Conservation (phyloP, 371 early-diverging fungal species). For the Apophysomyces sp. region DNA sequence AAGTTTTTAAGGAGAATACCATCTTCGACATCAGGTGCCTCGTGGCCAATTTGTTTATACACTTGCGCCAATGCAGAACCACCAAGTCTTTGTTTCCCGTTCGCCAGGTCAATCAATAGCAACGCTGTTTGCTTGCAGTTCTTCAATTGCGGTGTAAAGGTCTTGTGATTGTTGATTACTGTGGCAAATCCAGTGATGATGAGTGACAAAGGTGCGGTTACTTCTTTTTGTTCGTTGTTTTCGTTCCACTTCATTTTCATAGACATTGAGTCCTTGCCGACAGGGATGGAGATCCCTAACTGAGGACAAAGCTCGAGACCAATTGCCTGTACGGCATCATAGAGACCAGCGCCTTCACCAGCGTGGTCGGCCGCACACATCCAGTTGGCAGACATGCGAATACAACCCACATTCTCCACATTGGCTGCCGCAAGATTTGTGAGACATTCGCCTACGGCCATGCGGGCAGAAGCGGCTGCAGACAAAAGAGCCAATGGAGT, state of each 20-base stretch:
- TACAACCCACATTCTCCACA: slow-evolving; percentile 64
- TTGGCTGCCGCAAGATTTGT: slow-evolving; percentile 91
- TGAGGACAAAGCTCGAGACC: slow-evolving; percentile 92
- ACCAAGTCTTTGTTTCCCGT: slow-evolving; percentile 86
- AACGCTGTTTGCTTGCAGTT: slow-evolving; percentile 57
- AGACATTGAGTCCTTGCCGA: slow-evolving; percentile 98
- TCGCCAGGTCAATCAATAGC: slow-evolving; percentile 82
- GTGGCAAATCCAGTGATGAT: slow-evolving; percentile 92
- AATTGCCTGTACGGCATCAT: slow-evolving; percentile 91
- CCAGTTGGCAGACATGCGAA: slow-evolving; percentile 96
- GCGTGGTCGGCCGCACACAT: slow-evolving; percentile 91
- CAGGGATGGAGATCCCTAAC: slow-evolving; percentile 92
- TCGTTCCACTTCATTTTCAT: slow-evolving; percentile 94
- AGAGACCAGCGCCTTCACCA: slow-evolving; percentile 92
- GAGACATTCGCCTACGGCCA: slow-evolving; percentile 93
- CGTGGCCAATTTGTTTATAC: slow-evolving; percentile 81
- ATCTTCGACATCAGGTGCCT: slow-evolving; percentile 87
- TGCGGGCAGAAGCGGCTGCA: slow-evolving; percentile 89
- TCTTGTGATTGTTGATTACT: slow-evolving; percentile 79
- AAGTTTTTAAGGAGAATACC: slow-evolving; percentile 68
- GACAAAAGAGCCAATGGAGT: slow-evolving; percentile 85
- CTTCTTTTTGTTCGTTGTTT: slow-evolving; percentile 51
- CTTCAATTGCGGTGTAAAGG: slow-evolving; percentile 85
- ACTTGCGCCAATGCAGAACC: slow-evolving; percentile 94
- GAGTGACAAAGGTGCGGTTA: slow-evolving; percentile 87